phyloP scores from a whole-genome alignment of 371 early-diverging fungal species.

The Apophysomyces ossiformis region DNA sequence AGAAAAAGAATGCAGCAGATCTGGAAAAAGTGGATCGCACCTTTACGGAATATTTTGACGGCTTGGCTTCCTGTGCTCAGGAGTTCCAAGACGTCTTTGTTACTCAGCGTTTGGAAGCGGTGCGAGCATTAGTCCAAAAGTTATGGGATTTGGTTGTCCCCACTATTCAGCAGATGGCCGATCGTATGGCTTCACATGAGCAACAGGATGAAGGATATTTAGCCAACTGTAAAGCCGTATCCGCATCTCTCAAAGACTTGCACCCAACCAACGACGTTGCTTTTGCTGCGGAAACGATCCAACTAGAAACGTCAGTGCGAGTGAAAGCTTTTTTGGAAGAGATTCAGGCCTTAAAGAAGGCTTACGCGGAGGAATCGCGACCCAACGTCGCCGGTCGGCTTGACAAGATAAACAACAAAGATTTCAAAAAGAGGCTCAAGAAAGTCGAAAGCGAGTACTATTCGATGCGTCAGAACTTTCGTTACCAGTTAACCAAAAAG shows the following conservation, averaged over 20 bases:
- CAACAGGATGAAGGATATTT: slow-evolving; percentile 21
- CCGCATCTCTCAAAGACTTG: slow-evolving; percentile 25
- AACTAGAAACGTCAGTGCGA: slow-evolving; percentile 20
- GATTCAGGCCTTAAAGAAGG: slow-evolving; percentile 7
- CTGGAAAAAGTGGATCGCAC: slow-evolving; percentile 60
- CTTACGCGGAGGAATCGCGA: slow-evolving; percentile 35
- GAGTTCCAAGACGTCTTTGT: slow-evolving; percentile 38
- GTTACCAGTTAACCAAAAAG: slow-evolving; percentile 28
- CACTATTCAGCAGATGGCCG: slow-evolving; percentile 46
- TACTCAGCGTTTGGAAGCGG: slow-evolving; percentile 28
- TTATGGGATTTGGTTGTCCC: slow-evolving; percentile 46
- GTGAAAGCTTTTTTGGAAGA: slow-evolving; percentile 55
- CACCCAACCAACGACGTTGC: slow-evolving; percentile 31
- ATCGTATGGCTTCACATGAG: slow-evolving; percentile 36
- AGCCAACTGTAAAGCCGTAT: slow-evolving; percentile 28
- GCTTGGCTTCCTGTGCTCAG: slow-evolving; percentile 18
- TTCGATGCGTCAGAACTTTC: slow-evolving; percentile 31
- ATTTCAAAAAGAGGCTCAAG: slow-evolving; percentile 62
- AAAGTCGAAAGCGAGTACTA: slow-evolving; percentile 50
- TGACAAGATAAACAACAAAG: slow-evolving; percentile 67
- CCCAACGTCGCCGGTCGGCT: slow-evolving; percentile 57
- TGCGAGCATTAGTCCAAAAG: slow-evolving; percentile 32
- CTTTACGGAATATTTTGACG: slow-evolving; percentile 55
- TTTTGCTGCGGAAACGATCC: slow-evolving; percentile 21
- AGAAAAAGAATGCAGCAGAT: slow-evolving; percentile 12